These are phyloP conservation scores for Ophiostoma quercus DNA, from an alignment of 2,329 filamentous ascomycete genomes.

Conservation along the genomic window DNA sequence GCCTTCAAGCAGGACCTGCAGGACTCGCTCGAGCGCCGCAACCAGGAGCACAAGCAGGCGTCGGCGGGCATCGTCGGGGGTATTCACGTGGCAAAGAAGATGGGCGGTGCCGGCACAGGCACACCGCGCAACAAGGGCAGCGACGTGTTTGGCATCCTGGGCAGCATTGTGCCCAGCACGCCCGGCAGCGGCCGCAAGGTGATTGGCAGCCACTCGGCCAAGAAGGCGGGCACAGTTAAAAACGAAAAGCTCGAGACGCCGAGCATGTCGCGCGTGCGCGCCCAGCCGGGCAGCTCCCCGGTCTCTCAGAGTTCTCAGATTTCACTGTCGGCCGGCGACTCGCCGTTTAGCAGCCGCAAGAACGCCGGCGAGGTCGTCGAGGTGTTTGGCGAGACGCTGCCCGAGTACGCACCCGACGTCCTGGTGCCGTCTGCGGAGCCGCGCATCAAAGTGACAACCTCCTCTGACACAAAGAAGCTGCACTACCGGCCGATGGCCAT, in stretches of 20 bases:
- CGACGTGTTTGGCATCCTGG: conserved; percentile 74
- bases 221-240: conserved; percentile 34
- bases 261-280: conserved; percentile 37
- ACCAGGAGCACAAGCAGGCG: conserved; percentile 10
- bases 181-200: conserved; percentile 36
- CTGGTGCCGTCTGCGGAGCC: conserved; percentile 68
- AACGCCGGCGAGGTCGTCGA: conserved; percentile 81
- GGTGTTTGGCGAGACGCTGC: conserved; percentile 71
- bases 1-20: conserved; percentile 83
- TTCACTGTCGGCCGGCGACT: background rate
- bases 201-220: conserved; percentile 1
- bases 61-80: background rate
- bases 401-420: conserved; percentile 61
- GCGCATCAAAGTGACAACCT: conserved; percentile 77
- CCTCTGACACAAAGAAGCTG: conserved; percentile 85
- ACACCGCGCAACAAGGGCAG: conserved; percentile 55
- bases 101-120: background rate
- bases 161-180: conserved; percentile 48
- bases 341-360: conserved; percentile 64
- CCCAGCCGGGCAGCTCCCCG: conserved; percentile 33
- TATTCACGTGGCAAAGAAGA: conserved; percentile 16
- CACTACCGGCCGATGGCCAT: conserved; percentile 89
- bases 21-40: conserved; percentile 62
- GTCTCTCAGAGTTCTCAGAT: background rate
- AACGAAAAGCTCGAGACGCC: conserved; percentile 41